phyloP scores from a whole-genome alignment of 352 stramenopile genomes.

The Phytopythium aichiense region DNA sequence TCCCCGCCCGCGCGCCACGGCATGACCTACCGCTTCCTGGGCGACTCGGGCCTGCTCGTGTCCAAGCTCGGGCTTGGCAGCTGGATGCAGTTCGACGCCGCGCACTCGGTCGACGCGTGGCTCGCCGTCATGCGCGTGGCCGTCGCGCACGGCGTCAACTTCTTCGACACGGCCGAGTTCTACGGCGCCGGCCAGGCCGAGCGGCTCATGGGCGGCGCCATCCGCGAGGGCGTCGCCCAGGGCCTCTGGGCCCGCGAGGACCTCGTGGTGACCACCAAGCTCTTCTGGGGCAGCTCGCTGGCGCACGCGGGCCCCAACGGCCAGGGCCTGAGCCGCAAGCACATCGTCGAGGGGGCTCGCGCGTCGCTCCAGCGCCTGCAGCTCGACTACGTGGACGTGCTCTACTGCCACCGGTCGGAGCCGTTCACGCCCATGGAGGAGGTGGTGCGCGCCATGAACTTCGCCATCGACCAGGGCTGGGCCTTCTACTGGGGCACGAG shows the following conservation, averaged over 20 bases:
- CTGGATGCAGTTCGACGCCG: conserved; percentile 26
- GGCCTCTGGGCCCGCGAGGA: conserved; percentile 34
- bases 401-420: conserved; percentile 32
- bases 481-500: conserved; percentile 48
- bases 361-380: conserved; percentile 15
- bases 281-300: conserved; percentile 32
- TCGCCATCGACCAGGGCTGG: conserved; percentile 26
- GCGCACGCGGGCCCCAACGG: conserved; percentile 10
- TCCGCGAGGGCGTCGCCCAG: conserved; percentile 33
- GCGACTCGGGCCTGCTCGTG: conserved; percentile 32
- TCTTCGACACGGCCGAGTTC: conserved; percentile 42
- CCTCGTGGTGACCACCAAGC: conserved; percentile 50
- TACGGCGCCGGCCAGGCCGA: conserved; percentile 34
- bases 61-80: conserved; percentile 35
- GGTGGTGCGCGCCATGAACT: conserved; percentile 33
- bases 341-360: conserved; percentile 41
- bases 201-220: conserved; percentile 35
- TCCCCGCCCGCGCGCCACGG: background rate
- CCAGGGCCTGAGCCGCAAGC: conserved; percentile 33
- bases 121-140: conserved; percentile 26
- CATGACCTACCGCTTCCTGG: conserved; percentile 40
- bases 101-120: conserved; percentile 10
- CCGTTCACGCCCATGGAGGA: background rate
- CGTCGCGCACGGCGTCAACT: conserved; percentile 43
- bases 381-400: conserved; percentile 32